Conservation (phyloP, 352 stramenopile genomes). For the Pythium rhizo-oryzae region DNA sequence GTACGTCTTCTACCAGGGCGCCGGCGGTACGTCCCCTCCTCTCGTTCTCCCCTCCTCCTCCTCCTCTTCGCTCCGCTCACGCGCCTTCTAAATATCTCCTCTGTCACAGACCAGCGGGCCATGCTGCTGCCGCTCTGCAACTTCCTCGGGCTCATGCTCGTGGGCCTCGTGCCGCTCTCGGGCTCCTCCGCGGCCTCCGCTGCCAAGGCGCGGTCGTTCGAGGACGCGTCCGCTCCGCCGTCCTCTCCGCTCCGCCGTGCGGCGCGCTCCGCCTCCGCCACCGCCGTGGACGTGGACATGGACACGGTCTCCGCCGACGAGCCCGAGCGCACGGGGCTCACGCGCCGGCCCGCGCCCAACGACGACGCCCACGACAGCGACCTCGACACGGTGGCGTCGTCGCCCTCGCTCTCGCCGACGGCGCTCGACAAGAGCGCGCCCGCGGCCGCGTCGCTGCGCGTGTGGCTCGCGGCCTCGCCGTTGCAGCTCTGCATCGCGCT, state of each 20-base stretch:
- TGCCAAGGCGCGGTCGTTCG: background rate
- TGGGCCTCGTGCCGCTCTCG: slow-evolving; percentile 57
- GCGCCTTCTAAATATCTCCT: background rate
- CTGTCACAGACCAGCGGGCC: slow-evolving; percentile 55
- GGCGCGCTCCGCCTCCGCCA: background rate
- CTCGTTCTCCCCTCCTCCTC: background rate
- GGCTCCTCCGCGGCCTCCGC: background rate
- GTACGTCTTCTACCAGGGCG: slow-evolving; percentile 85
- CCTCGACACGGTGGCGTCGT: background rate
- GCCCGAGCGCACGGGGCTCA: slow-evolving; percentile 42
- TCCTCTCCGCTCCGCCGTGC: background rate
- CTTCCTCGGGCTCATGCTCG: slow-evolving; percentile 88
- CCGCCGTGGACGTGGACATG: slow-evolving; percentile 18
- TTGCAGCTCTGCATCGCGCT: slow-evolving; percentile 67
- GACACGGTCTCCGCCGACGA: slow-evolving; percentile 21
- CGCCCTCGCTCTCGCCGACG: background rate
- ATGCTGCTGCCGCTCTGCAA: slow-evolving; percentile 89
- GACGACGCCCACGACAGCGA: slow-evolving; percentile 27
- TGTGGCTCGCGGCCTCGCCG: slow-evolving; percentile 48
- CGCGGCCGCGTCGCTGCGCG: background rate
- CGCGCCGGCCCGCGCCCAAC: slow-evolving; percentile 32
- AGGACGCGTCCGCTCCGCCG: background rate
- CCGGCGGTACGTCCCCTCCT: slow-evolving; percentile 34
- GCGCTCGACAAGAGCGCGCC: background rate
- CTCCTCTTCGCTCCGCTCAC: background rate